Evolutionary conservation across 1,284 basidiomycete species (phyloP).

Genomic region (Fistulinella staudtii): DNA sequence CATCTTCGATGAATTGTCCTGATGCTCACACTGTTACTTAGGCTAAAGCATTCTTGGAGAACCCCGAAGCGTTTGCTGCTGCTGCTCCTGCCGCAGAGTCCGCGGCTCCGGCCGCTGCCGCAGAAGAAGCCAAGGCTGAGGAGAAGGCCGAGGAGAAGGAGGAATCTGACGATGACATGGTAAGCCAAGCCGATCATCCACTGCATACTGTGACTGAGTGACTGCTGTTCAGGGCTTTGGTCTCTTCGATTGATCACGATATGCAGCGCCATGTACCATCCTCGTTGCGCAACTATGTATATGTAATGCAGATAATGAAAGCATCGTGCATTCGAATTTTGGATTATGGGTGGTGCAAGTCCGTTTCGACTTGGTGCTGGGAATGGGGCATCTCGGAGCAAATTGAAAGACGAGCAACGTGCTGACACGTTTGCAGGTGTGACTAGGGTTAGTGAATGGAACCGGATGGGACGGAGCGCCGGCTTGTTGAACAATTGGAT

Average conservation of each 20-base stretch:
- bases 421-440: too few species aligned
- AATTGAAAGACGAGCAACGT: too few species aligned
- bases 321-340: constrained; percentile 8
- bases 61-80: constrained; percentile 92
- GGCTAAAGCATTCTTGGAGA: constrained; percentile 96
- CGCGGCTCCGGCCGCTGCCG: constrained; percentile 41
- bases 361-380: not conserved
- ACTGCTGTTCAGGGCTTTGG: constrained; percentile 66
- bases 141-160: constrained; percentile 51
- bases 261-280: constrained; percentile 14
- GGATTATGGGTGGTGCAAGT: not conserved
- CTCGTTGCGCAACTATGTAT: constrained; percentile 8
- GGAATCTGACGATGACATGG: constrained; percentile 79
- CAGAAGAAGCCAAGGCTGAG: constrained; percentile 69
- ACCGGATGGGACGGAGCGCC: constrained; percentile 9
- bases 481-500: not conserved
- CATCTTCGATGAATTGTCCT: constrained; percentile 22
- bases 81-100: constrained; percentile 61
- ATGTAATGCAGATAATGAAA: constrained; percentile 24
- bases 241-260: constrained; percentile 71
- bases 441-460: too few species aligned
- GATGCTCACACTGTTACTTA: constrained; percentile 38
- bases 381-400: constrained; percentile 18
- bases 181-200: constrained; percentile 30
- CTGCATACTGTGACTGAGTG: constrained; percentile 11